Evolutionary conservation across 2,329 filamentous ascomycete species (phyloP), one percentile per base, ranked within the genome.

Genomic region (Tolypocladium album): DNA sequence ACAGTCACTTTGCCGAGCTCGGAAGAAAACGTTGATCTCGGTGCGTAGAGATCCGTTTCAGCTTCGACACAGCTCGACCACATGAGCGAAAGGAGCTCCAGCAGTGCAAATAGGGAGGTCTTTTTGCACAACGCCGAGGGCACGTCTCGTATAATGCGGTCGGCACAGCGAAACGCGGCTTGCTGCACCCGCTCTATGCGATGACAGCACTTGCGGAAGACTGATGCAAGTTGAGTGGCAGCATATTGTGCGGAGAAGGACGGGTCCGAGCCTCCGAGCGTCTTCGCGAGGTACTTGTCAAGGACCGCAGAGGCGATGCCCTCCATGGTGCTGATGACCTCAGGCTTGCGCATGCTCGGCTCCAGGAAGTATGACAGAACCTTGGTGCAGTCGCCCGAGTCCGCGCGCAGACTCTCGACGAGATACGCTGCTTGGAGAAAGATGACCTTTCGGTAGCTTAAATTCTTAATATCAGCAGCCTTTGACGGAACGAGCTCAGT

Each of bases 351-450:
- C 83, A 88, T 88, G 67, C 90, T 92, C 7, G 92, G 92, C 68
- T 99, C 94, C n/a, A 96, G 78, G 74, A 97, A 99, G 74, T 99
- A 99, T 0, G 86, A 88, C 52, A 97, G 77, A 4, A 92, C 88
- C 69, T 92, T 91, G 31, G 91, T 95, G 72, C 92, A 97, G 70
- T 96, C 89, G 12, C 94, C 94, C 9, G 89, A 84, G 60, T 89
- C 87, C 24, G 92, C 92, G 61, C 95, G 87, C 34, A 99, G 78
- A 61, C 86, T 93, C 71, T 97, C 95, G 7, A 99, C 87, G 1
- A 97, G 78, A 66, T 96, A 88, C 2, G 92, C 89, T 3, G 95
- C 88, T 68, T 96, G 94, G 17, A 99, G 77, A 69, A 97, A 99
- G 55, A 97, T 90, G 31, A 89, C 85, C 71, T 96, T 94, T 27